Base-by-base conservation (phyloP, 352 stramenopile genomes). In the Chrysophaeum taylorii region DNA sequence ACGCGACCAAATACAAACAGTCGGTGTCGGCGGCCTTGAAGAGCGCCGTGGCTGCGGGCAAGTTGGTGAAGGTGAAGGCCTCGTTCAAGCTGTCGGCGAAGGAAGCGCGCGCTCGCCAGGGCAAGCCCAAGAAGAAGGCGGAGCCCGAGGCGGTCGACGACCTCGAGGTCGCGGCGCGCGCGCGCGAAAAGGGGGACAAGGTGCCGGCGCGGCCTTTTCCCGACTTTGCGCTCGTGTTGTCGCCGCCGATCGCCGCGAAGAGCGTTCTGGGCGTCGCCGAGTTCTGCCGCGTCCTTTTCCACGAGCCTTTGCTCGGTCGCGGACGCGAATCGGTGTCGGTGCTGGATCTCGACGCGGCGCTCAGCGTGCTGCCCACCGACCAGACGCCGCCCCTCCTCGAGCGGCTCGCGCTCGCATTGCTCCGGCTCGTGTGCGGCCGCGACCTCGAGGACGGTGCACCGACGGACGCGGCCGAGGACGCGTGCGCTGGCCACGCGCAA, bases 401-500 rank as follows among this genome's bases (percentile, higher is more conserved):
- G 57, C 31, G 57, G 16, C 35, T 66, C 9, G 57, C 27, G 1
- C 36, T 66, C 9, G 27, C 4, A 1, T 25, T 66, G 21, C 36
- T 66, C 12, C 31, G 57, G 16, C 14, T 66, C 33, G 35, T 66
- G 33, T 66, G 57, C 57, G 57, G 57, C 33, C 57, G 57, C 31
- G 57, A 66, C 36, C 14, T 36, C 2, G 31, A 7, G 9, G 29
- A 31, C 33, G 57, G 57, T n/a, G 50, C 23, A 2, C n/a, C 50
- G 7, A n/a, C n/a, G n/a, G 57, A 66, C 35, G 31, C 36, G 5
- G 33, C 2, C 33, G 9, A 33, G 12, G 36, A 15, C 5, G 9
- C 31, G 57, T 25, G 38, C 4, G 18, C 18, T 1, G 57, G 57
- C 57, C 57, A 66, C 36, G 5, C 5, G 33, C 57, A 66, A 36